These are phyloP conservation scores for Xylaria venustula DNA, from an alignment of 495 filamentous ascomycete genomes.

Conservation along the genomic window DNA sequence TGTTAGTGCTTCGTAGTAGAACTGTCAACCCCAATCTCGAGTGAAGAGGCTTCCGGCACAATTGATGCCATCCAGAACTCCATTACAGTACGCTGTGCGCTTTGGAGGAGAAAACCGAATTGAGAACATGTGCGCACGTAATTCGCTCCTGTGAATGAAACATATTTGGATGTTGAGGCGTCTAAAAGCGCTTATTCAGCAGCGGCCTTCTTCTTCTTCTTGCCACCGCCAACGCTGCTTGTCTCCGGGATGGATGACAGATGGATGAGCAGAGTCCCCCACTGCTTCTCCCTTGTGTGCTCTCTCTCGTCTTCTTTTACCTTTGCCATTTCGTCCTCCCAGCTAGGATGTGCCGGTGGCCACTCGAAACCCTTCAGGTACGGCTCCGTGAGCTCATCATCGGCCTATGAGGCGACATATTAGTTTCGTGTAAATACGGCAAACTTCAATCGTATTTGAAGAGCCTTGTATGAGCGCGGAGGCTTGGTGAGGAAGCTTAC, in stretches of 20 bases:
- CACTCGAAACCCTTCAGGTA: slow-evolving; percentile 92
- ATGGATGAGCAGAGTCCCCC: slow-evolving; percentile 73
- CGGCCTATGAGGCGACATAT: slow-evolving; percentile 56
- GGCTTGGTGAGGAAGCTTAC: no score
- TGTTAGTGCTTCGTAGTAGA: neutral
- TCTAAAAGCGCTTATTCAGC: slow-evolving; percentile 36
- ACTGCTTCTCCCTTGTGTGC: slow-evolving; percentile 23
- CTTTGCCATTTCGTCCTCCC: slow-evolving; percentile 72
- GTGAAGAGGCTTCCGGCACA: neutral
- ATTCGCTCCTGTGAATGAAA: slow-evolving; percentile 1
- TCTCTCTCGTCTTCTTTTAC: slow-evolving; percentile 14
- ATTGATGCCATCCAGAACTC: slow-evolving; percentile 5
- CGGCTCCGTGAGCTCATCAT: slow-evolving; percentile 81
- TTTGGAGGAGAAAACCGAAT: neutral
- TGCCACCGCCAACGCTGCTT: slow-evolving; percentile 46
- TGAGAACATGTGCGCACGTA: neutral
- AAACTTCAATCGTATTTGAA: no score
- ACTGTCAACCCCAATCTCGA: neutral
- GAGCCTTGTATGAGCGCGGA: no score
- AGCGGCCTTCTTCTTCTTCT: slow-evolving; percentile 69
- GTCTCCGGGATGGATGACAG: slow-evolving; percentile 67
- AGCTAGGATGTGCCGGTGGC: slow-evolving; percentile 39
- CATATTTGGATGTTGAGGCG: neutral
- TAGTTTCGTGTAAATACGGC: neutral
- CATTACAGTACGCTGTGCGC: slow-evolving; percentile 1